These are phyloP conservation scores for Anthoceros angustus DNA, from an alignment of 225 moss, liverwort and hornwort genomes.

Conservation along the genomic window DNA sequence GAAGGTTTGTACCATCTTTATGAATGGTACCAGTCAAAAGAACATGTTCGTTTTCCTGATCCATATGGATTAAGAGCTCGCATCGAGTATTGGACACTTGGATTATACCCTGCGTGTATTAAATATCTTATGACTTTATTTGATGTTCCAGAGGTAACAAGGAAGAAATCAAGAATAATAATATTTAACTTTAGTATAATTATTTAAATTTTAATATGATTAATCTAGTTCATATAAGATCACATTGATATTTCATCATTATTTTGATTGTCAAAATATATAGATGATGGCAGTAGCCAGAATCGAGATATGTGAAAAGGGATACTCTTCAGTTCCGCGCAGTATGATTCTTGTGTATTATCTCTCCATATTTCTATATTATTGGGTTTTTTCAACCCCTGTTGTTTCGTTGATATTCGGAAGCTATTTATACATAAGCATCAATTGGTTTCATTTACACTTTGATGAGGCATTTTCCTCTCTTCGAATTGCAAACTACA, in stretches of 20 bases:
- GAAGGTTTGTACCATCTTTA: slow-evolving; percentile 42
- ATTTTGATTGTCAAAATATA: background rate
- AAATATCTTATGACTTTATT: slow-evolving; percentile 48
- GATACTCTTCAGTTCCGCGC: slow-evolving; percentile 20
- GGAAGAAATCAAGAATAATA: background rate
- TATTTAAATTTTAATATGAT: background rate
- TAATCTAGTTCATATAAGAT: too few relatives aligned
- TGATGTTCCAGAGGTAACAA: slow-evolving; percentile 45
- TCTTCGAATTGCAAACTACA: slow-evolving; percentile 36
- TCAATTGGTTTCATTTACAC: slow-evolving; percentile 56
- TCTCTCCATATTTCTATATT: slow-evolving; percentile 29
- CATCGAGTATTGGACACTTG: slow-evolving; percentile 37
- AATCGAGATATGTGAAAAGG: slow-evolving; percentile 31
- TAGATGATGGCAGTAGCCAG: slow-evolving; percentile 46
- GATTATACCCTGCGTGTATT: slow-evolving; percentile 32
- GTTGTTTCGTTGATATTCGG: slow-evolving; percentile 44
- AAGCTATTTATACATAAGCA: slow-evolving; percentile 36
- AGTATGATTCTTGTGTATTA: slow-evolving; percentile 30
- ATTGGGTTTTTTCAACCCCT: slow-evolving; percentile 43
- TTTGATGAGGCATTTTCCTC: slow-evolving; percentile 46
- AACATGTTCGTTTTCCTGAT: slow-evolving; percentile 40
- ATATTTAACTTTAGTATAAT: background rate
- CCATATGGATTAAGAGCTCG: slow-evolving; percentile 29
- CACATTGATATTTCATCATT: background rate
- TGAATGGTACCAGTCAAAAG: slow-evolving; percentile 40